Base-by-base conservation (phyloP, 139 green algal genomes). In the Tetraselmis chui region DNA sequence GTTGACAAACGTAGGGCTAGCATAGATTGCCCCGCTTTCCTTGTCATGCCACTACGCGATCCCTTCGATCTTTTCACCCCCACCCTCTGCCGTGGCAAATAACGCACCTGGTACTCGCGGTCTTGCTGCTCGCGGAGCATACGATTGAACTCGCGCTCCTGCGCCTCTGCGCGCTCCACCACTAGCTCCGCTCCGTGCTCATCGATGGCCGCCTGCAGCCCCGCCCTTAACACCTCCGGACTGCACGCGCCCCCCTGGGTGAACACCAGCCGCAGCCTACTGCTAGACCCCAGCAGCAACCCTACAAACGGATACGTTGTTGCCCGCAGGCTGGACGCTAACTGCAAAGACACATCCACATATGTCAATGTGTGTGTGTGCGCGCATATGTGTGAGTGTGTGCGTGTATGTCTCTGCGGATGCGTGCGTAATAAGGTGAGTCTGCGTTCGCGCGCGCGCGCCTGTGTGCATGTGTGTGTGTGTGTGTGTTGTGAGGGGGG, bases 91-190 rank as follows among this genome's bases (percentile, higher is more conserved):
- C 80, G 28, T 81, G 78, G 1, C 92, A 81, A 80, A 86, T 76
- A 31, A 75, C 23, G 45, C 18, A 18, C 45, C 45, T 96, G 86
- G 82, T 92, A 97, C 84, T 95, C 93, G 0, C 81, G 85, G 76
- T 97, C 91, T 85, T 97, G 93, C 87, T 97, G 92, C 59, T 91
- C 86, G 32, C 92, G 31, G 78, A 97, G 80, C 78, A 80, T 80
- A 74, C 93, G 84, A 24, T 89, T 87, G 2, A 85, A 76, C 59
- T 95, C 87, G 87, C 88, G 86, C 85, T 92, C 89, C 83, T 91
- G 80, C 23, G 86, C 28, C 29, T 95, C 89, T 2, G 88, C 85
- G 27, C 88, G 85, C 83, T 94, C 87, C 28, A 85, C 88, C 23
- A 87, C 88, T 30, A 95, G 86, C 82, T 91, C 28, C 23, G 88